Base-by-base conservation (phyloP, 176 grass and related monocot species). In the Cenchrus purpureus region DNA sequence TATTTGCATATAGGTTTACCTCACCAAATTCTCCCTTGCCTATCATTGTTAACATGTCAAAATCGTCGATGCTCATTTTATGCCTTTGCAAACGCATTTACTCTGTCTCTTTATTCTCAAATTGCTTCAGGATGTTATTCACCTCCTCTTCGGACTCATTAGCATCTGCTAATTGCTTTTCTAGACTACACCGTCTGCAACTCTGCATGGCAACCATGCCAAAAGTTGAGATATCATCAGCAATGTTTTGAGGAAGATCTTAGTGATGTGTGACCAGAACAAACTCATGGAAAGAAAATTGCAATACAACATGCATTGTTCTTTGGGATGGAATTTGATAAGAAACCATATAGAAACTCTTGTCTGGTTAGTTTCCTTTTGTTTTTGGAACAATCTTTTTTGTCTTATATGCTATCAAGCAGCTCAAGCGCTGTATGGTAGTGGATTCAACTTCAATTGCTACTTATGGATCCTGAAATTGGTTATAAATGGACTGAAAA, bases 11-110 rank as follows among this genome's bases (percentile, higher is more conserved):
- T 20, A 85, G 20, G 42, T 86, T 25, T 94, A 99, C 97, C 93
- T 99, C 97, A 66, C 97, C 97, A 91, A 99, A 99, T 83, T 91
- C 97, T 68, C 97, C 97, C 79, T 99, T 99, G 57, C 97, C 97
- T 82, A 99, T 96, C 93, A 96, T 94, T 76, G 97, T 93, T 28
- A 99, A 77, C 56, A 99, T 79, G 68, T 99, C 93, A 74, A 99
- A 99, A 89, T 99, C 93, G 25, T 96, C 97, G 6, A 83, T 93
- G 51, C 97, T 94, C 97, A 96, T 99, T 89, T 95, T 99, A 82
- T 96, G 97, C 91, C 93, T 94, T 76, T 96, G 97, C 66, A 99
- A 78, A 16, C 97, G 97, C 91, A 99, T 99, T 62, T 99, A 99
- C 71, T 96, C 91, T 7, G 91, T 99, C 71, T 99, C 97, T 90